A percentile compares a stretch with the other conserved stretches of the same genome.
phyloP scores from a whole-genome alignment of 2,329 filamentous ascomycete species.

The Microdochium trichocladiopsis region DNA sequence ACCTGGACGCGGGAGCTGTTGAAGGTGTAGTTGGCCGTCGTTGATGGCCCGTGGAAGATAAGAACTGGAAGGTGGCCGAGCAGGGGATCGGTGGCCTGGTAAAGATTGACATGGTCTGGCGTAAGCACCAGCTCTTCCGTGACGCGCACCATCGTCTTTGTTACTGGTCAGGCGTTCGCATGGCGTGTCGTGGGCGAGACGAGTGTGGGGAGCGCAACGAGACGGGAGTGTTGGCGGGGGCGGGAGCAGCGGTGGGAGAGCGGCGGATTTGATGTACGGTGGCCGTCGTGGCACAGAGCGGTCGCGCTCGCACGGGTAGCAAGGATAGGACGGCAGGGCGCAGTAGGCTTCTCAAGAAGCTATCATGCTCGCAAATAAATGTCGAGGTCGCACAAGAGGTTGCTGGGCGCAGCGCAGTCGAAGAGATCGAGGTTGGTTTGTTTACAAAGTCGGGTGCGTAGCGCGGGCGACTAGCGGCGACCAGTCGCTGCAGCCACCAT shows the following conservation, averaged over 20 bases:
- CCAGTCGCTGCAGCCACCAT: background rate
- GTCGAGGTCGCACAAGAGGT: background rate
- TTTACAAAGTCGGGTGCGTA: background rate
- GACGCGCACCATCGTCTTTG: slow-evolving; percentile 70
- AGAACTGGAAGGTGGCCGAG: slow-evolving; percentile 76
- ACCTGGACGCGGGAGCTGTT: slow-evolving; percentile 93
- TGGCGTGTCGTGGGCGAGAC: slow-evolving; percentile 14
- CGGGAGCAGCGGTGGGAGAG: slow-evolving; percentile 2
- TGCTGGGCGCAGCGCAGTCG: background rate
- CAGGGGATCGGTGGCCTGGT: slow-evolving; percentile 79
- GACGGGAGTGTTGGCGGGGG: background rate
- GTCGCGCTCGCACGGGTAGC: background rate
- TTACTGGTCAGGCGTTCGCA: slow-evolving; percentile 29
- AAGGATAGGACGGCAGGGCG: background rate
- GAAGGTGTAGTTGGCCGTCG: slow-evolving; percentile 77
- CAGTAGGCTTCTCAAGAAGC: background rate
- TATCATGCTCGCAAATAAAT: background rate
- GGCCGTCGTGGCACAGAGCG: background rate
- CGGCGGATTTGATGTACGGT: background rate
- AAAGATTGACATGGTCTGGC: slow-evolving; percentile 76
- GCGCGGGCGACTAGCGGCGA: background rate
- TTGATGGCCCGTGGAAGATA: slow-evolving; percentile 87
- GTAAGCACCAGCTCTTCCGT: slow-evolving; percentile 72
- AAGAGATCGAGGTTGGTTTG: background rate
- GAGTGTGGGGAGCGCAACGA: background rate